Conservation (phyloP, 805 yeast genomes). For the Candida orba region DNA sequence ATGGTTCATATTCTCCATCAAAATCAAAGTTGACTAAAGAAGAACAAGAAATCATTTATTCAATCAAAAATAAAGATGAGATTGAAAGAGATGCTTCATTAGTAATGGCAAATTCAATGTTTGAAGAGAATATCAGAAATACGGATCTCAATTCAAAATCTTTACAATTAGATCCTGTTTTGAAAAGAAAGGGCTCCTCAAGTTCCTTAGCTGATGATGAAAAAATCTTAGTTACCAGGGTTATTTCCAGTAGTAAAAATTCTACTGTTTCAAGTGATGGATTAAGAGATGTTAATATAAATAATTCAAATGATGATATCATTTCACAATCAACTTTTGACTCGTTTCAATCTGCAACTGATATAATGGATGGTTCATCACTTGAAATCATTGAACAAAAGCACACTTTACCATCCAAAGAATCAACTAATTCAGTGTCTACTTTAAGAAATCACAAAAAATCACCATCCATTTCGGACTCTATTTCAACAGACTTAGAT, state of each 20-base stretch:
- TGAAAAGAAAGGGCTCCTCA: conserved; percentile 23
- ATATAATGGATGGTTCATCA: conserved; percentile 12
- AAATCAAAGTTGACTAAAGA: conserved; percentile 16
- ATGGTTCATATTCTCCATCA: conserved; percentile 19
- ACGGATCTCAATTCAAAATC: conserved; percentile 16
- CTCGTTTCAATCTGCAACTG: conserved; percentile 20
- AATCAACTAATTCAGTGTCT: conserved; percentile 18
- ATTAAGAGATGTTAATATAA: conserved; percentile 9
- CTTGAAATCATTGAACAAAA: background rate
- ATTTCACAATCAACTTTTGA: conserved; percentile 15
- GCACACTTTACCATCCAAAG: conserved; percentile 1
- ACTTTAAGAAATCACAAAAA: conserved; percentile 17
- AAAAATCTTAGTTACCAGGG: conserved; percentile 13
- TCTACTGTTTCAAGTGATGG: conserved; percentile 15
- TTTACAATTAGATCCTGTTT: conserved; percentile 20
- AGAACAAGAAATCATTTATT: conserved; percentile 20
- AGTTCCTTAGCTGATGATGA: conserved; percentile 22
- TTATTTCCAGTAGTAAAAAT: conserved; percentile 7
- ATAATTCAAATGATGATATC: conserved; percentile 9
- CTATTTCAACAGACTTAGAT: conserved; percentile 13
- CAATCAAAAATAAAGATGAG: conserved; percentile 16
- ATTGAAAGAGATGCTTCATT: conserved; percentile 22
- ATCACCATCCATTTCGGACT: conserved; percentile 16
- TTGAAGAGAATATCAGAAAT: conserved; percentile 29
- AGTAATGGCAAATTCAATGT: conserved; percentile 26